A percentile compares a stretch with the other conserved stretches of the same genome.
These are phyloP conservation scores for Gymnopilus junonius DNA, from an alignment of 768 basidiomycete genomes.

Conservation along the genomic window DNA sequence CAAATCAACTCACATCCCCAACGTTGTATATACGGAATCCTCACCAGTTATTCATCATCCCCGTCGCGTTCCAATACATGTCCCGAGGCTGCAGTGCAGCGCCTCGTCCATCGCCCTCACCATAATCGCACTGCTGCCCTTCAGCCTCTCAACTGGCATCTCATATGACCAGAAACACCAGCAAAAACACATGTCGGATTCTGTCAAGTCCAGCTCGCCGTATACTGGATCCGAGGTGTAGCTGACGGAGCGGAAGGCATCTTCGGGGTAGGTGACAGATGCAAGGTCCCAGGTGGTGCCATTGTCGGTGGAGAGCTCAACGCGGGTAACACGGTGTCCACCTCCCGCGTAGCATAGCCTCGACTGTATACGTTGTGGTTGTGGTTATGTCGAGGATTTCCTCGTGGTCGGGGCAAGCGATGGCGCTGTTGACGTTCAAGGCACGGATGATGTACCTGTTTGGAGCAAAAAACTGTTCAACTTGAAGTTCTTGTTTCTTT, in stretches of 20 bases:
- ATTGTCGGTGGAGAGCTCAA: constrained; percentile 61
- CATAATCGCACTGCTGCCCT: constrained; percentile 39
- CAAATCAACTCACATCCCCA: not conserved
- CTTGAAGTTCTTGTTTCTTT: not conserved
- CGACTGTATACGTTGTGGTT: constrained; percentile 39
- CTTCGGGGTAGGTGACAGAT: constrained; percentile 49
- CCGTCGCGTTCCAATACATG: constrained; percentile 64
- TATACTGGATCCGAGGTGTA: constrained; percentile 43
- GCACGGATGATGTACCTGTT: constrained; percentile 50
- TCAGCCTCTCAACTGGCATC: constrained; percentile 38
- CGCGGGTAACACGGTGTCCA: constrained; percentile 58
- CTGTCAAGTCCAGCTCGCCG: constrained; percentile 52
- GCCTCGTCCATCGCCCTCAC: constrained; percentile 62
- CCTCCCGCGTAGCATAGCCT: constrained; percentile 72
- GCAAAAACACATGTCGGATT: constrained; percentile 56
- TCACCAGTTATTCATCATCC: constrained; percentile 69
- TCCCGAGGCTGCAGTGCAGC: constrained; percentile 53
- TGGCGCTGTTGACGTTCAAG: constrained; percentile 62
- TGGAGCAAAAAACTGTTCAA: not conserved
- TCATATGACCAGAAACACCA: constrained; percentile 64
- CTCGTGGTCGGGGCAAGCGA: constrained; percentile 58
- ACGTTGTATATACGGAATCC: constrained; percentile 3
- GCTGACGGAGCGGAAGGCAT: constrained; percentile 44
- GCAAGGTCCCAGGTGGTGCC: constrained; percentile 54
- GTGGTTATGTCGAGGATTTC: constrained; percentile 38